Conservation (phyloP, 306 rosid species). For the Glycyrrhiza uralensis region DNA sequence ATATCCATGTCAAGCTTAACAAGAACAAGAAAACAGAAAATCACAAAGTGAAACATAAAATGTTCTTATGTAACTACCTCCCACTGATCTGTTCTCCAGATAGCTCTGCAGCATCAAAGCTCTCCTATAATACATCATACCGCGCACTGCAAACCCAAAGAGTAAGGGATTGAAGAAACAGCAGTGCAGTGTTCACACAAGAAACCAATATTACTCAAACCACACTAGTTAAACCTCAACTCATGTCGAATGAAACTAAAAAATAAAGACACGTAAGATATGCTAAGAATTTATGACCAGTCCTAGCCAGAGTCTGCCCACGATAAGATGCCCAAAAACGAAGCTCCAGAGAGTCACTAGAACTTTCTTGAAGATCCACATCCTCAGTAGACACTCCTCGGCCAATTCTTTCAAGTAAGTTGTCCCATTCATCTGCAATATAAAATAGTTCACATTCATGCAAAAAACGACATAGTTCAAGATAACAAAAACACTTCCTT, state of each 20-base stretch:
- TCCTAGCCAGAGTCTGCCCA: conserved; percentile 98
- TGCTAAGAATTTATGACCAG: conserved; percentile 50
- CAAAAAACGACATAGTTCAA: neutral
- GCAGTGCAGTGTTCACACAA: neutral
- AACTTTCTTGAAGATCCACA: conserved; percentile 67
- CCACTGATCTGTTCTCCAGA: conserved; percentile 67
- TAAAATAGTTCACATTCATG: neutral
- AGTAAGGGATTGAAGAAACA: conserved; percentile 2
- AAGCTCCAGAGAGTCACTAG: conserved; percentile 82
- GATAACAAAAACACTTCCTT: neutral
- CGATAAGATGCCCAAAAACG: conserved; percentile 97
- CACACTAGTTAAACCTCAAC: neutral
- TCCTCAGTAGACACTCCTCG: conserved; percentile 65
- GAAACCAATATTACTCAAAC: neutral
- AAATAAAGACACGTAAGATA: neutral
- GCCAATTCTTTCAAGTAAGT: conserved; percentile 90
- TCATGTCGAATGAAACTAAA: neutral
- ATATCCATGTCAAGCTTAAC: conserved; percentile 14
- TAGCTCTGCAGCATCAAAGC: conserved; percentile 95
- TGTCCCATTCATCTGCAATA: conserved; percentile 87
- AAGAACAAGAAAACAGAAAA: neutral
- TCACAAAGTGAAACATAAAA: neutral
- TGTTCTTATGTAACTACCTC: conserved; percentile 55
- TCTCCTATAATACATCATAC: conserved; percentile 98
- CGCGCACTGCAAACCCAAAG: conserved; percentile 71